Base-by-base conservation (phyloP, 179 eudicot genomes). In the Actinidia arguta region DNA sequence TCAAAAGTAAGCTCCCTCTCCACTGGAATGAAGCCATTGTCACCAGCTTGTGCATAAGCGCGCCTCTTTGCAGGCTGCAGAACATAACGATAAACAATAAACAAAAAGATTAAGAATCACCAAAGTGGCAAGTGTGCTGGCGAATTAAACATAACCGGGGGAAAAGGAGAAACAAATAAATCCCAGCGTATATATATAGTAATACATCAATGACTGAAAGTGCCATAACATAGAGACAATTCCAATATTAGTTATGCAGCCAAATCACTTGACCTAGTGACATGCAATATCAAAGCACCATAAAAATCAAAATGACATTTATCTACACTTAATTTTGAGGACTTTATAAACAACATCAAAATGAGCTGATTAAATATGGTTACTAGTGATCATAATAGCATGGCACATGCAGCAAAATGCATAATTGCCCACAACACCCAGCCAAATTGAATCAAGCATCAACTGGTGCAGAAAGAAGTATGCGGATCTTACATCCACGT, bases 1-100 rank as follows among this genome's bases (percentile, higher is more conserved):
- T 96, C 98, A 92, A 96, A 96, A 84, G 95, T 55, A 72, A 95
- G 92, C 88, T 96, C 99, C 85, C 98, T 93, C 88, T 95, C 98
- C 75, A 92, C 95, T 16, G 99, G 97, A 71, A 91, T 87, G 88
- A 95, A 93, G 58, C 87, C 89, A 86, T 90, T 91, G 66, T 92
- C 90, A 78, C 97, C 97, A 78, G 84, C 84, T 88, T 93, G 94
- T 67, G 83, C 92, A 88, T 93, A 96, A 31, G 98, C 95, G 83
- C 87, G 98, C 84, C 94, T 91, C 89, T 92, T 96, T 64, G 95
- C 81, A 79, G 98, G 99, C 98, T 95, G 97, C 79, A 88, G 16
- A 76, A 80, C 22, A 84, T 59, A 82, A 51, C 56, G 27, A 69
- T 46, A 69, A 48, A n/a, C 71, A 66, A 27, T 8, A 4, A 58